Evolutionary conservation across 805 yeast species (phyloP).

Genomic region (Geotrichum ghanense): DNA sequence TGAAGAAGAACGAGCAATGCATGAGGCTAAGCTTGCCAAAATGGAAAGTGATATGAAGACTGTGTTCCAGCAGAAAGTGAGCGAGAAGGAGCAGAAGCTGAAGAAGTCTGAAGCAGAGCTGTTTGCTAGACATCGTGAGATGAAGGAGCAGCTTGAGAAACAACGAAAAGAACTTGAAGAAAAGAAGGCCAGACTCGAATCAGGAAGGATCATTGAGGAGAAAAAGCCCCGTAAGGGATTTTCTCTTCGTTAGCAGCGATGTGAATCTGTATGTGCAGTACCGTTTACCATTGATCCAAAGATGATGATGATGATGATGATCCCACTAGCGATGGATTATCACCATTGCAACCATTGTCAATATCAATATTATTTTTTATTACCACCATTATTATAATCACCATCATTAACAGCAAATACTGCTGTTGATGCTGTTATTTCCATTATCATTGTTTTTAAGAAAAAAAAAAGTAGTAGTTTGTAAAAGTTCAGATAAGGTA

Average conservation of each 20-base stretch:
- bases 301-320: too few relatives aligned
- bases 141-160: conserved; percentile 85
- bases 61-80: conserved; percentile 91
- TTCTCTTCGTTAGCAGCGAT: conserved; percentile 12
- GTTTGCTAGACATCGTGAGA: conserved; percentile 90
- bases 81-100: conserved; percentile 92
- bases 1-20: conserved; percentile 86
- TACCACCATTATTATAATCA: too few relatives aligned
- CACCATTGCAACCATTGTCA: too few relatives aligned
- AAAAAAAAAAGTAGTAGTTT: too few relatives aligned
- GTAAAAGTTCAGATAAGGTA: too few relatives aligned
- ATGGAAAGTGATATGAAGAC: conserved; percentile 95
- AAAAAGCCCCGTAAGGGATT: conserved; percentile 22
- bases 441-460: too few relatives aligned
- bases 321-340: too few relatives aligned
- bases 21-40: conserved; percentile 86
- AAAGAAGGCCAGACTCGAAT: conserved; percentile 60
- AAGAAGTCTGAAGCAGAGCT: conserved; percentile 95
- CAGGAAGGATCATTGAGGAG: conserved; percentile 17
- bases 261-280: too few relatives aligned
- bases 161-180: conserved; percentile 88
- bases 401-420: too few relatives aligned
- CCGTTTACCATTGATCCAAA: too few relatives aligned
- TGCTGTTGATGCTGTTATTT: too few relatives aligned
- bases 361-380: too few relatives aligned